phyloP scores from a whole-genome alignment of 1,139 yeast genomes.

The Suhomyces atakaporum region DNA sequence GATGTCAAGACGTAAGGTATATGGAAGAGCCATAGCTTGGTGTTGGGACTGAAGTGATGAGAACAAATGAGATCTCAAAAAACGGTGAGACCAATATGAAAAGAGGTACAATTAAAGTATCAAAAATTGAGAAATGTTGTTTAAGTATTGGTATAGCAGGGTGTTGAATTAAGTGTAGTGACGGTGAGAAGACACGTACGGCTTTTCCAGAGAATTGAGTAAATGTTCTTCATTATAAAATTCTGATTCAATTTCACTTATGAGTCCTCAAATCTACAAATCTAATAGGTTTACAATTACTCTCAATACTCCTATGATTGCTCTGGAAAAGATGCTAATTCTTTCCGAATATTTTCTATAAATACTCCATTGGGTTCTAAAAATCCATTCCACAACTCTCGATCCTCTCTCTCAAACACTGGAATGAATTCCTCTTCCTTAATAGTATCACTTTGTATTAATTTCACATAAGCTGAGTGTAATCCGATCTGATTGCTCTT shows the following conservation, averaged over 20 bases:
- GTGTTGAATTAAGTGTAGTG: too few species aligned
- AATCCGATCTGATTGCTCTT: slow-evolving; percentile 27
- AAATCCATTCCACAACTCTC: slow-evolving; percentile 24
- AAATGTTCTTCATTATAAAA: too few species aligned
- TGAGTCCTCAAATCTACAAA: too few species aligned
- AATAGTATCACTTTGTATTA: slow-evolving; percentile 9
- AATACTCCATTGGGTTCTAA: slow-evolving; percentile 13
- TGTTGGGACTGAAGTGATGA: not conserved
- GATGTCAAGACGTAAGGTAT: slow-evolving; percentile 37
- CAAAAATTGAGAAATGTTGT: too few species aligned
- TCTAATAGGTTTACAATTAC: too few species aligned
- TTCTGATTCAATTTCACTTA: too few species aligned
- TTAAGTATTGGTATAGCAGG: too few species aligned
- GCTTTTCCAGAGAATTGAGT: too few species aligned
- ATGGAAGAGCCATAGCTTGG: slow-evolving; percentile 11
- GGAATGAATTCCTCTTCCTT: slow-evolving; percentile 19
- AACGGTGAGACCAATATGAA: too few species aligned
- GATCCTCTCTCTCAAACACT: slow-evolving; percentile 16
- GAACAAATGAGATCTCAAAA: not conserved
- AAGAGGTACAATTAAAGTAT: too few species aligned
- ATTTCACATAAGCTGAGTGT: slow-evolving; percentile 23
- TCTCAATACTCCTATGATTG: not conserved
- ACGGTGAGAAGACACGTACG: too few species aligned
- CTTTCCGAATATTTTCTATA: slow-evolving; percentile 3
- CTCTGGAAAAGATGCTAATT: not conserved